Conservation (phyloP, 73 alveolate genomes). For the Tetrahymena malaccensis region DNA sequence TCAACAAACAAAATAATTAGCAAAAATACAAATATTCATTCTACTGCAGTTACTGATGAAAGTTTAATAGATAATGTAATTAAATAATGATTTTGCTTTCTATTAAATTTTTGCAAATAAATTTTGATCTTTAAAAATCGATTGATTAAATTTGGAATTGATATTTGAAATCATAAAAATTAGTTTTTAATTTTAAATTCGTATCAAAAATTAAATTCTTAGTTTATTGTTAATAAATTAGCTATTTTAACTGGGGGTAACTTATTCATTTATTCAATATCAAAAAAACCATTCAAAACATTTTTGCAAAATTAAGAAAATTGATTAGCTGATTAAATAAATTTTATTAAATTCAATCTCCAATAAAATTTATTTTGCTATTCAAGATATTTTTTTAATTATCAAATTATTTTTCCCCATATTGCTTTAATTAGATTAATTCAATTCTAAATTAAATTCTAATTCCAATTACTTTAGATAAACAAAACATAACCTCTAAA, state of each 20-base stretch:
- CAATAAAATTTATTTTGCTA: neutral
- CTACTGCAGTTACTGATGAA: neutral
- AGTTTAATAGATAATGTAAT: neutral
- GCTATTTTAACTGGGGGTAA: neutral
- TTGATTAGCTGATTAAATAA: no score
- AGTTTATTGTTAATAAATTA: neutral
- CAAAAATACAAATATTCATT: neutral
- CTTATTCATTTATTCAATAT: no score
- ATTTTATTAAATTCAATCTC: no score
- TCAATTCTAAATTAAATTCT: neutral
- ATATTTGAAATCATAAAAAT: no score
- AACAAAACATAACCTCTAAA: neutral
- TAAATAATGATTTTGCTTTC: neutral
- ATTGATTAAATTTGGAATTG: neutral
- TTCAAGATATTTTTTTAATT: neutral
- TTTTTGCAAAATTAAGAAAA: no score
- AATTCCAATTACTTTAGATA: no score
- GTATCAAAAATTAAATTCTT: no score
- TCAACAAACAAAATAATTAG: neutral
- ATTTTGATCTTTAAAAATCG: no score
- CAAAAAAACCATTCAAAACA: no score
- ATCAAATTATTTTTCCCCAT: neutral
- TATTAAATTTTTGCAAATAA: neutral
- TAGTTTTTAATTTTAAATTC: neutral
- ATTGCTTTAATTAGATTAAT: no score